phyloP scores from a whole-genome alignment of 179 eudicot species.

The Nepenthes alata region DNA sequence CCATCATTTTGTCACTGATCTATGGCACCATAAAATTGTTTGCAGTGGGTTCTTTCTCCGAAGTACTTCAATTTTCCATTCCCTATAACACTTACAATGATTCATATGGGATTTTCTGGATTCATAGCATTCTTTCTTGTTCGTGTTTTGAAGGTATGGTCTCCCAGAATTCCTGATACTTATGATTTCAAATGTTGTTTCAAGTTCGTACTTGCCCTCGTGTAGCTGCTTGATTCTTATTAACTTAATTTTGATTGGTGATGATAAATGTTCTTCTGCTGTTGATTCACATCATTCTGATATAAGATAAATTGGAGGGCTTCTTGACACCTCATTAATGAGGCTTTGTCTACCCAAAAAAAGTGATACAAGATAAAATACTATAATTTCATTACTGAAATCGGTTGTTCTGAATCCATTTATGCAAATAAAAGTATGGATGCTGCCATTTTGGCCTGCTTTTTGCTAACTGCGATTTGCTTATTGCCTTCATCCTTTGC shows the following conservation, averaged over 20 bases:
- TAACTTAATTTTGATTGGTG: background rate
- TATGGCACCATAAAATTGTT: conserved; percentile 3
- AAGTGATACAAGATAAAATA: too few species aligned
- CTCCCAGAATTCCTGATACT: background rate
- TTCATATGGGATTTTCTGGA: conserved; percentile 98
- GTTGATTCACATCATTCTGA: background rate
- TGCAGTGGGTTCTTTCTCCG: conserved; percentile 99
- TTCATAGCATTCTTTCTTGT: conserved; percentile 77
- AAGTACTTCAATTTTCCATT: conserved; percentile 96
- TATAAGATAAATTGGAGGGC: too few species aligned
- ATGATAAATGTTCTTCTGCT: background rate
- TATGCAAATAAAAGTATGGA: too few species aligned
- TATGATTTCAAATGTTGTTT: background rate
- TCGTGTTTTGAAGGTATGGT: conserved; percentile 87
- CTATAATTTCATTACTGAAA: too few species aligned
- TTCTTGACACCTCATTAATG: background rate
- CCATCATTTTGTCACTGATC: background rate
- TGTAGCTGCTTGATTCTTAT: background rate
- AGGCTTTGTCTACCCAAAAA: too few species aligned
- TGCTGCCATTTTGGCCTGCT: too few species aligned
- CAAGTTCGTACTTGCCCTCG: background rate
- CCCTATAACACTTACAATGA: conserved; percentile 95
- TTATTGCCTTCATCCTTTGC: too few species aligned
- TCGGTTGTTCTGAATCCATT: too few species aligned
- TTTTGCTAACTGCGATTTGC: too few species aligned